Evolutionary conservation across 2,329 filamentous ascomycete species (phyloP).

Genomic region (Aureobasidium sp.): DNA sequence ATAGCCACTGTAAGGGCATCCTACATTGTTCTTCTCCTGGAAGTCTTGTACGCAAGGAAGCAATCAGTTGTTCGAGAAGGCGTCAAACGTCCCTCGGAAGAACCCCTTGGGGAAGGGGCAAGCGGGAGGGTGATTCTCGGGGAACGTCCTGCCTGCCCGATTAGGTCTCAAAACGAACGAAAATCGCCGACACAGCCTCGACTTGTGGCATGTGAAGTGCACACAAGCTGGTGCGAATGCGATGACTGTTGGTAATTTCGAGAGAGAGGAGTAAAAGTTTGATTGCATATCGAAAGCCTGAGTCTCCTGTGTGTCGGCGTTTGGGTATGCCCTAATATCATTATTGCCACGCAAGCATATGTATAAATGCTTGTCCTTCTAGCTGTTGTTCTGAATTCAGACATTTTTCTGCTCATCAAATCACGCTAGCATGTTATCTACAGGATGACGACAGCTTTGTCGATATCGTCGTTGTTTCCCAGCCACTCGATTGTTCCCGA

Average conservation of each 20-base stretch:
- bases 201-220: neutral
- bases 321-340: neutral
- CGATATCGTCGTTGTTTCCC: neutral
- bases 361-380: neutral
- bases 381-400: neutral
- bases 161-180: slow-evolving; percentile 4
- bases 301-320: neutral
- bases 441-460: neutral
- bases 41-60: neutral
- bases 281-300: neutral
- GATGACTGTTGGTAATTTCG: neutral
- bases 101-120: neutral
- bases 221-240: neutral
- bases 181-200: neutral
- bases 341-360: neutral
- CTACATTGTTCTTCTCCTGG: neutral
- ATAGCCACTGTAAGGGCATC: neutral
- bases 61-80: neutral
- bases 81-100: neutral
- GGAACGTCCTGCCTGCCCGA: neutral
- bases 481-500: neutral
- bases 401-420: neutral
- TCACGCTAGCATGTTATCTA: neutral
- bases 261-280: neutral
- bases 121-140: neutral